Percentiles rank a stretch among this genome's conserved stretches.
Evolutionary conservation across 169 alveolate species (phyloP).

Genomic region (Plasmodium fragile): DNA sequence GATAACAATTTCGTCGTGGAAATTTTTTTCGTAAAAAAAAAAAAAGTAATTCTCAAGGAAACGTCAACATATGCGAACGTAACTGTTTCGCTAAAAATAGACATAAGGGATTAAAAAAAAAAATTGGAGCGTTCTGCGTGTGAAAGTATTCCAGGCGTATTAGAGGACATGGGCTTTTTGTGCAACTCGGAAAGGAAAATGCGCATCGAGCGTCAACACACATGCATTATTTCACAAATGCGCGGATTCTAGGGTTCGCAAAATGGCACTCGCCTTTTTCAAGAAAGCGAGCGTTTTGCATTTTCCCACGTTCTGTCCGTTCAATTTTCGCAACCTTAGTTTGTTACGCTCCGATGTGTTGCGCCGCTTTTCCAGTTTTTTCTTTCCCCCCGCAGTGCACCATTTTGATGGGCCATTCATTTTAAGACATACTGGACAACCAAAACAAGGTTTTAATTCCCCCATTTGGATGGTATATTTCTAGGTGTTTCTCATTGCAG

Average conservation of each 20-base stretch:
- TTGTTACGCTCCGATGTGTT: neutral
- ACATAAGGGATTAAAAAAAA: neutral
- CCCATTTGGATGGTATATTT: neutral
- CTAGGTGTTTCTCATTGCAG: neutral
- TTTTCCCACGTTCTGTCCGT: neutral
- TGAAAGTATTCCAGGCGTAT: neutral
- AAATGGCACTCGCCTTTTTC: neutral
- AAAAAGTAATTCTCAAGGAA: neutral
- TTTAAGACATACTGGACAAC: neutral
- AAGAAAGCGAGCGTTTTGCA: neutral
- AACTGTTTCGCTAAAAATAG: conserved; percentile 1
- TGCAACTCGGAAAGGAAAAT: neutral
- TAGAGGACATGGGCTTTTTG: neutral
- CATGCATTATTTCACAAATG: neutral
- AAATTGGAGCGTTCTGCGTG: neutral
- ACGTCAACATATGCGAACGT: neutral
- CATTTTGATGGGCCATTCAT: neutral
- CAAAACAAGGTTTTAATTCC: neutral
- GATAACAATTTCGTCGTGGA: neutral
- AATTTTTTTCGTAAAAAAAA: neutral
- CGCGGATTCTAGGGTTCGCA: neutral
- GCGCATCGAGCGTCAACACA: neutral
- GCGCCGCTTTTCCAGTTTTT: neutral
- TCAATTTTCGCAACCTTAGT: neutral
- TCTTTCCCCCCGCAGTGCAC: neutral